A percentile compares a stretch with the other conserved stretches of the same genome.
phyloP scores from a whole-genome alignment of 352 stramenopile species.

The Phytophthora podocarpi region DNA sequence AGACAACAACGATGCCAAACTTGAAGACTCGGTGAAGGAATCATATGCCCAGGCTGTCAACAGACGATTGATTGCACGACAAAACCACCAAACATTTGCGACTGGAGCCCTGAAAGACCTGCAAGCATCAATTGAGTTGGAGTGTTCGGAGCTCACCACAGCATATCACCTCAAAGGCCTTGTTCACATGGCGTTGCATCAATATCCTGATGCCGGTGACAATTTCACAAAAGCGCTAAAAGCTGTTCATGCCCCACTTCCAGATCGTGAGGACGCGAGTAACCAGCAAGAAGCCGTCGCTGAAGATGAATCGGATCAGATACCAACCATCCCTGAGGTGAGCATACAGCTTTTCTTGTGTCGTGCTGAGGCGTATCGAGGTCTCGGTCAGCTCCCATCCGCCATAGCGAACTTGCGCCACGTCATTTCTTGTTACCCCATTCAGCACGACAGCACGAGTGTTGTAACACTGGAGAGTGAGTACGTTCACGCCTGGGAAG shows the following conservation, averaged over 20 bases:
- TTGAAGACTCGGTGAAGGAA: slow-evolving; percentile 4
- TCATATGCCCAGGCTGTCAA: slow-evolving; percentile 14
- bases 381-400: slow-evolving; percentile 51
- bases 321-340: slow-evolving; percentile 17
- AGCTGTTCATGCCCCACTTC: slow-evolving; percentile 10
- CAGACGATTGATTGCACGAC: slow-evolving; percentile 11
- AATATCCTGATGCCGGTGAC: slow-evolving; percentile 38
- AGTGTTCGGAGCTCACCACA: slow-evolving; percentile 37
- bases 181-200: slow-evolving; percentile 36
- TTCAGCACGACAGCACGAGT: slow-evolving; percentile 20
- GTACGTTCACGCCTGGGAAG: slow-evolving; percentile 40
- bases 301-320: slow-evolving; percentile 4
- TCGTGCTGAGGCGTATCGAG: slow-evolving; percentile 51
- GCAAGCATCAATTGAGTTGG: slow-evolving; percentile 27
- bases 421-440: slow-evolving; percentile 37
- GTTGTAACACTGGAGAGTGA: slow-evolving; percentile 21
- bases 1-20: slow-evolving; percentile 2
- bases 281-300: slow-evolving; percentile 17
- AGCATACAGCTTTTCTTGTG: slow-evolving; percentile 46
- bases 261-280: background rate
- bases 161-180: slow-evolving; percentile 44
- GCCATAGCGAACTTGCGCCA: slow-evolving; percentile 48
- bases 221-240: slow-evolving; percentile 54
- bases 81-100: slow-evolving; percentile 13
- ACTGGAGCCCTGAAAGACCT: slow-evolving; percentile 41